Evolutionary conservation across 2,329 filamentous ascomycete species (phyloP), one percentile per base, ranked within the genome.

Genomic region (Phaeosphaeriaceae sp.): DNA sequence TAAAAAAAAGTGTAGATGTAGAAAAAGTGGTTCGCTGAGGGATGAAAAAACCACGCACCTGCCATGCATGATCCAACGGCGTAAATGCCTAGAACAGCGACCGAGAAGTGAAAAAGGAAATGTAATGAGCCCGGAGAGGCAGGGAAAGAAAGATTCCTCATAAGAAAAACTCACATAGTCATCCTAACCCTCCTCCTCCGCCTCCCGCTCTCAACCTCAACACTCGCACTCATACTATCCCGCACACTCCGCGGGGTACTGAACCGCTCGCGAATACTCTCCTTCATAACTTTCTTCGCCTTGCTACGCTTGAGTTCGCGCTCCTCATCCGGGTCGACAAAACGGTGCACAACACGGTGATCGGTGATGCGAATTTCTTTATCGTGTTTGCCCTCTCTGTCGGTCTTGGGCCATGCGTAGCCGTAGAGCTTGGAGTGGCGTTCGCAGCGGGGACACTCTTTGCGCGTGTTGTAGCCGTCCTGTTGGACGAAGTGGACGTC

Each of bases 371-470:
- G 73, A 60, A 85, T 79, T 54, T 85, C 81, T 7, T 83, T 86
- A 68, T 97, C 94, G 16, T 83, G 73, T 13, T 85, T 84, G 0
- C 90, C 90, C 20, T 88, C 85, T 54, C 82, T 88, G 51, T 96
- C 89, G 0, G 94, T 97, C 78, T 99, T 97, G 5, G 94, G 94
- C 94, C 94, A 99, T 48, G 88, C 81, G 67, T 89, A 97, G 0
- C 95, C 95, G 70, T 97, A 99, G 0, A 99, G 77, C 76, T 96
- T 97, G 13, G 90, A 95, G 68, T 99, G 94, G 0, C 94, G 85
- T 76, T 99, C 94, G 72, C 94, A 99, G 6, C 94, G 85, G 3
- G 91, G 92, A 70, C 94, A 99, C 13, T 90, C 88, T 40, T 88
- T 86, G 43, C 88, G 85, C 1, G 92, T 97, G 58, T 63, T 87